Evolutionary conservation across 192 early-diverging fungal genomes (phyloP), one percentile per base, ranked within the genome.

Genomic region (Podila minutissima): DNA sequence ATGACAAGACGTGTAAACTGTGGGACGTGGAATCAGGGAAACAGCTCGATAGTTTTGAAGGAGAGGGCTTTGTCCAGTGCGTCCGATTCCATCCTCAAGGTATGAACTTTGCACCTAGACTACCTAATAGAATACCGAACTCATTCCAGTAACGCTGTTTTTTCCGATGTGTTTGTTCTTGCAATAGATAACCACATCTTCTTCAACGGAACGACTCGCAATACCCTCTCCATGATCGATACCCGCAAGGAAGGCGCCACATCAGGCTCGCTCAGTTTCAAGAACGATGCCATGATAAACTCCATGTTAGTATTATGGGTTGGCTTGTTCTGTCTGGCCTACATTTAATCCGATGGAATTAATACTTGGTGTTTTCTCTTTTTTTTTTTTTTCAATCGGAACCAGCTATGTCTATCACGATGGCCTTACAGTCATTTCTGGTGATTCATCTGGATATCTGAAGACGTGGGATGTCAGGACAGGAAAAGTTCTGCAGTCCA

Each of bases 381-480:
- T 29, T 29, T 3, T 29, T 3, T 29, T 29, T 29, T 29, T 29
- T 41, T 46, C 41, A 0, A 38, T 29, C 31, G 17, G 1, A 29
- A 35, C 64, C 24, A 81, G 77, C 15, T 81, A 93, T 74, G 91
- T 94, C 11, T 94, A 88, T 74, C 86, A 86, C 9, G 93, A 96
- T 64, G 93, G 91, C 20, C 64, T 86, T 22, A 88, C 89, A 64
- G 91, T 95, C 60, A 83, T 94, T 31, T 91, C 96, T 1, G 95
- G 94, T 22, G 97, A 98, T 82, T 93, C 93, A 10, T 75, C 87
- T 3, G 97, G 97, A n/a, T 89, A 88, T 66, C 72, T 98, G 15
- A 97, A 97, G 82, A 94, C 94, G 48, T 98, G 97, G 97, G 96
- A 98, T 74, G 86, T 96, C 48, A 88, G 95, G 26, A 89, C 90